Percentiles rank a stretch among this genome's conserved stretches.
These are phyloP conservation scores for Hippophae gyantsensis DNA, from an alignment of 306 rosid genomes.

Conservation along the genomic window DNA sequence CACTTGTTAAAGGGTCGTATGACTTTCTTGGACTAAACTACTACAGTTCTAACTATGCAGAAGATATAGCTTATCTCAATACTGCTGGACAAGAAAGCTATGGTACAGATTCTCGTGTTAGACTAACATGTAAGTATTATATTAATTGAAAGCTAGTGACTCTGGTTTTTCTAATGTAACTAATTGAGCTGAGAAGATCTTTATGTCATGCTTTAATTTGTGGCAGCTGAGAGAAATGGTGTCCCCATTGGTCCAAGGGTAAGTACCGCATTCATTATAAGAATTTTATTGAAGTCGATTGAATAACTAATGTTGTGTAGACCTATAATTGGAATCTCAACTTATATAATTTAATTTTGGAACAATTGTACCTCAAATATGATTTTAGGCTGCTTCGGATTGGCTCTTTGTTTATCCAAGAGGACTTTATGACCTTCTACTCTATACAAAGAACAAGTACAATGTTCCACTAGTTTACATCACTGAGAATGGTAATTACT, in stretches of 20 bases:
- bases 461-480: conserved; percentile 17
- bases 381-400: conserved; percentile 18
- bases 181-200: background rate
- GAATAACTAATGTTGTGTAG: background rate
- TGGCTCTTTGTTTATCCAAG: conserved; percentile 22
- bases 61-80: conserved; percentile 12
- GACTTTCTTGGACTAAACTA: conserved; percentile 64
- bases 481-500: conserved; percentile 19
- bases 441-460: conserved; percentile 15
- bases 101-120: conserved; percentile 28
- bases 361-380: too few species aligned
- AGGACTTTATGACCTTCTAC: conserved; percentile 18
- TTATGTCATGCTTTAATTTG: background rate
- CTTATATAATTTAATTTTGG: too few species aligned
- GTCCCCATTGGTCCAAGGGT: conserved; percentile 40
- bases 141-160: background rate
- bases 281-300: too few species aligned
- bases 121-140: conserved; percentile 27
- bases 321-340: background rate
- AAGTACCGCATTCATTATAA: background rate
- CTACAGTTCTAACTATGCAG: conserved; percentile 37
- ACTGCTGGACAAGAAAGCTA: conserved; percentile 19
- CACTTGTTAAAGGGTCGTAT: conserved; percentile 38
- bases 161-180: background rate
- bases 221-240: conserved; percentile 31